Base-by-base conservation (phyloP, 2,329 filamentous ascomycete species). In the Fusarium torreyae region DNA sequence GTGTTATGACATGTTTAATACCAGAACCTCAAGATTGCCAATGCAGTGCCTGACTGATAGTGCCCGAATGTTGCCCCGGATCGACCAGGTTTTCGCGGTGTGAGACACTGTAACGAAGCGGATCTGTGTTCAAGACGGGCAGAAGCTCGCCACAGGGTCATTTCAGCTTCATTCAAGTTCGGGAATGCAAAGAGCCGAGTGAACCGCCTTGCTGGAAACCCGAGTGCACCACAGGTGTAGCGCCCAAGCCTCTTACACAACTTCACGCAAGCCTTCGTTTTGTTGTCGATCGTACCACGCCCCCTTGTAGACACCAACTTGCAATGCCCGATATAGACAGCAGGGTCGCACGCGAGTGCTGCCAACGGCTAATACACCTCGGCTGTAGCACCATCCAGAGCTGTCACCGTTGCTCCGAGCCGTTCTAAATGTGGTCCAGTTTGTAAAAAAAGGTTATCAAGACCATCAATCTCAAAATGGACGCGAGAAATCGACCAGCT, bases 181-280 rank as follows among this genome's bases (percentile, higher is more conserved):
- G 58, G 57, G 49, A 67, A 54, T 60, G 57, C 15, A 63, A 36
- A 62, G 54, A 55, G 45, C 67, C 59, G 48, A 63, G 42, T 38
- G 67, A 72, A 63, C 69, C 67, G 59, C 42, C 31, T 64, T 63
- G 46, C 57, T 71, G 59, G 69, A 60, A 72, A 56, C 48, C 54
- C 31, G 55, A 60, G 54, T 45, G 46, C 59, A 68, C 56, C 55
- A 55, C 53, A 64, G 42, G 51, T 54, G 51, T 55, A 55, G 49
- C 57, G 52, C 49, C 38, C 57, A 70, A 74, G 70, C 68, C 68
- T 58, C 65, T 69, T 71, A 71, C 70, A 73, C 61, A 69, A 64
- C 66, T 54, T 68, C 64, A 55, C 53, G 55, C 62, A 73, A 58
- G 45, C 36, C 60, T 50, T 68, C 51, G 53, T 66, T 65, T 66